Evolutionary conservation across 495 filamentous ascomycete genomes (phyloP).

Genomic region (Aeminium ludgeri): DNA sequence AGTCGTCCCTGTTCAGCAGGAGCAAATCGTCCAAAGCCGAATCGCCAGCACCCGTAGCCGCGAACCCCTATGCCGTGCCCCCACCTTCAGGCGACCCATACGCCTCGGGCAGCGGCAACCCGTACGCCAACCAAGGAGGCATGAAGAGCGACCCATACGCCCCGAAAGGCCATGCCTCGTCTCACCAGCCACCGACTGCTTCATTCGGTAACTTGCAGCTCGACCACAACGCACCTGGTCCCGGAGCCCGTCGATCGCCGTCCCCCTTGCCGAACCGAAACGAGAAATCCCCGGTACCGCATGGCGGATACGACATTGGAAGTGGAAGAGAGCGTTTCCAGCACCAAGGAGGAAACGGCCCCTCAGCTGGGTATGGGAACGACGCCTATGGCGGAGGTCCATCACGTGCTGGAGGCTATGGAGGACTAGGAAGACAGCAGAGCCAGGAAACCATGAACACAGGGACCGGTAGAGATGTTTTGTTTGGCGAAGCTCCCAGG

Average conservation of each 20-base stretch:
- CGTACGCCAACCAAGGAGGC: constrained; percentile 11
- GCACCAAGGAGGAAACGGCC: constrained; percentile 16
- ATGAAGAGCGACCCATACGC: constrained; percentile 16
- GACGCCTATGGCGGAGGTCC: constrained; percentile 18
- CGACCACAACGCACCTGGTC: constrained; percentile 3
- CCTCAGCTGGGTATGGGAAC: constrained; percentile 18
- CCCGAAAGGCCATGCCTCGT: constrained; percentile 12
- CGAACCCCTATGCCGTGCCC: constrained; percentile 8
- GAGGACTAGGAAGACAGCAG: constrained; percentile 18
- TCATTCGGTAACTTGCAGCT: constrained; percentile 11
- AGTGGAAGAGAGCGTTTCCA: constrained; percentile 2
- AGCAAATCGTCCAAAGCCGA: constrained; percentile 13
- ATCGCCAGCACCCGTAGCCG: constrained; percentile 3
- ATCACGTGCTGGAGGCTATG: constrained; percentile 16
- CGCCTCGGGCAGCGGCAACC: constrained; percentile 14
- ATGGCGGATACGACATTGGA: constrained; percentile 19
- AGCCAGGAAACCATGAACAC: constrained; percentile 20
- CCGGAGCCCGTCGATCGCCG: background rate
- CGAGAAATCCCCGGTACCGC: constrained; percentile 23
- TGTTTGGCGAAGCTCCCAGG: constrained; percentile 45
- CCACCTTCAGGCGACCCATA: constrained; percentile 22
- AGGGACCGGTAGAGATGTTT: constrained; percentile 18
- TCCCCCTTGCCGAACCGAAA: constrained; percentile 11
- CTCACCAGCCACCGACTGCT: constrained; percentile 9
- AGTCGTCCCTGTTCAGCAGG: constrained; percentile 21